phyloP scores from a whole-genome alignment of 2,329 filamentous ascomycete species.

The Fusarium sp. region DNA sequence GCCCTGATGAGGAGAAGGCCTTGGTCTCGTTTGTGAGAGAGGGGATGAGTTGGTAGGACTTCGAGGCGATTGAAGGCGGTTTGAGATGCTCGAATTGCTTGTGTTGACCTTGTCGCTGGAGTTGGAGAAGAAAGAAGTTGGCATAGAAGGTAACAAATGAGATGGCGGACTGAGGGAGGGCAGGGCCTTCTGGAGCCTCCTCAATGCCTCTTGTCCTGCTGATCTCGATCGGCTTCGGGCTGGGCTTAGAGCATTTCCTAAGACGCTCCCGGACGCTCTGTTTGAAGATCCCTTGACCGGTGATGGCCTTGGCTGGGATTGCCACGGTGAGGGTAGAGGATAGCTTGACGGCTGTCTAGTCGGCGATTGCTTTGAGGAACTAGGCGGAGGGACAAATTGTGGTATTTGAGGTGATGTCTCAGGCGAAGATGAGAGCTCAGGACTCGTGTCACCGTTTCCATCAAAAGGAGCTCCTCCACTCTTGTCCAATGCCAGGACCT shows the following conservation, averaged over 20 bases:
- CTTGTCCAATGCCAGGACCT: constrained; percentile 65
- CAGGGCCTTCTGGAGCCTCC: constrained; percentile 66
- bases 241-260: constrained; percentile 61
- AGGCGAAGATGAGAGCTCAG: constrained; percentile 34
- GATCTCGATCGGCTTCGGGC: constrained; percentile 65
- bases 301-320: constrained; percentile 38
- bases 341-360: constrained; percentile 9
- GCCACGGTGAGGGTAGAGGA: constrained; percentile 47
- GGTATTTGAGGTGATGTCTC: constrained; percentile 22
- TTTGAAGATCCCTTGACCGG: constrained; percentile 30
- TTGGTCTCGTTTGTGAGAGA: constrained; percentile 20
- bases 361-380: constrained; percentile 8
- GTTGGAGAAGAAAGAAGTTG: constrained; percentile 54
- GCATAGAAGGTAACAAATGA: constrained; percentile 56
- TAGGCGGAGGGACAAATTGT: constrained; percentile 12
- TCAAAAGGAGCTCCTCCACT: constrained; percentile 46
- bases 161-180: constrained; percentile 59
- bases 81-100: constrained; percentile 2
- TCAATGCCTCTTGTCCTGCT: constrained; percentile 67
- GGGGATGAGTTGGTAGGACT: constrained; percentile 6
- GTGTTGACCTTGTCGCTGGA: constrained; percentile 45
- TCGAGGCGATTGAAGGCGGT: constrained; percentile 5
- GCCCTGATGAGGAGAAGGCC: constrained; percentile 21
- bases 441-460: constrained; percentile 39
- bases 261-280: constrained; percentile 45